phyloP scores from a whole-genome alignment of 2,329 filamentous ascomycete genomes.

The Microsporum ferrugineum region DNA sequence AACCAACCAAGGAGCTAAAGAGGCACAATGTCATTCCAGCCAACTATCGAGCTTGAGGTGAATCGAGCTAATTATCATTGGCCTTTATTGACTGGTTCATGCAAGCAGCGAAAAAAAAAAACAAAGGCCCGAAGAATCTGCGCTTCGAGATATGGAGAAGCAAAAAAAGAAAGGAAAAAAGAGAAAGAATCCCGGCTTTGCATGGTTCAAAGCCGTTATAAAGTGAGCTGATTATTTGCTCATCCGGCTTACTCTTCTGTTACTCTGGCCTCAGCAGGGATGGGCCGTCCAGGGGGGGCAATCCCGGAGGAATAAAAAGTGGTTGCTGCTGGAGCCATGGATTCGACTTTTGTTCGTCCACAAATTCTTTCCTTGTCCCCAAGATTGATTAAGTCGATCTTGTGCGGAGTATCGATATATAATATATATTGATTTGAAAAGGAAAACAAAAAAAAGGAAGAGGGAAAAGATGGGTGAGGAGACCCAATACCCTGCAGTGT shows the following conservation, averaged over 20 bases:
- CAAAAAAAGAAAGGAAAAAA: neutral
- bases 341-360: too few relatives aligned
- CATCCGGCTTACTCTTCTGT: neutral
- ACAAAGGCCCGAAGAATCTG: too few relatives aligned
- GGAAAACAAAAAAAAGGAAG: neutral
- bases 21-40: neutral
- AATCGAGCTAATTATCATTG: constrained; percentile 4
- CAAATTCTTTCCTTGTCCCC: too few relatives aligned
- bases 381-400: too few relatives aligned
- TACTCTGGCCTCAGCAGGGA: too few relatives aligned
- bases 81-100: neutral
- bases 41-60: neutral
- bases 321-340: too few relatives aligned
- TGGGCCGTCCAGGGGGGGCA: too few relatives aligned
- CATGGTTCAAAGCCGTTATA: too few relatives aligned
- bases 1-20: neutral
- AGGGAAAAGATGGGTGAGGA: neutral
- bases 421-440: too few relatives aligned
- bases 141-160: neutral
- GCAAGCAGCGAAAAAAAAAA: neutral
- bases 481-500: neutral
- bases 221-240: neutral
- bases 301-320: too few relatives aligned
- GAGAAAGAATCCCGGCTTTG: neutral
- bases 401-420: too few relatives aligned